Evolutionary conservation across 108 stramenopile genomes (phyloP), one percentile per base, ranked within the genome.

Genomic region (Schizochytrium sp.): DNA sequence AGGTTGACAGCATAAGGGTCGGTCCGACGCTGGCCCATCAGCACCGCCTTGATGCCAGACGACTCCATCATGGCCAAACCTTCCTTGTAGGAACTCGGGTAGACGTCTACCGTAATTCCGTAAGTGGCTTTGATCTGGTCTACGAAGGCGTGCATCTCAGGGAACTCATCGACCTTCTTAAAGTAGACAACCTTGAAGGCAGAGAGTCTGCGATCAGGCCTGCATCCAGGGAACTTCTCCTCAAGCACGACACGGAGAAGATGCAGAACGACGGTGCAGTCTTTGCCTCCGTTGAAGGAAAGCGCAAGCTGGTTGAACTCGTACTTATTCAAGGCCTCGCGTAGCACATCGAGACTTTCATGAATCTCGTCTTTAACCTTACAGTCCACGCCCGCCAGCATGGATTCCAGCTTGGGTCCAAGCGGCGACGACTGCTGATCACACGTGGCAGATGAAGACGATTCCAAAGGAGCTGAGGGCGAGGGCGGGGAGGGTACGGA

Each of bases 271-370:
- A 98, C 99, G 10, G 96, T 96, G 13, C 97, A 97, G 94, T 99
- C 99, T 88, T 99, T 99, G 4, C 99, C 99, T 5, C 99, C 99
- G 93, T 99, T 99, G 93, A 97, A 99, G 58, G 94, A 94, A 0
- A 59, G 64, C 38, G 38, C 50, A 38, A 91, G 44, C 13, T 88
- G 88, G 4, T 42, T 47, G 8, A 42, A 45, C 3, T n/a, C 46
- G 28, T 88, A 89, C 83, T 44, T 88, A 28, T 87, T 40, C 42
- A 89, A 44, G 3, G 89, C 89, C 15, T 15, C 17, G 17, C 53
- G n/a, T 8, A 89, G 87, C 17, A 87, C 76, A 40, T 50, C 61
- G 7, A 88, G 5, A 17, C 46, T 47, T 8, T 61, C 59, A 44
- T 61, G 4, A 17, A 88, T 83, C 53, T 83, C 76, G 8, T 46